Evolutionary conservation across 768 basidiomycete genomes (phyloP), one percentile per base, ranked within the genome.

Genomic region (Tephrocybe sp.): DNA sequence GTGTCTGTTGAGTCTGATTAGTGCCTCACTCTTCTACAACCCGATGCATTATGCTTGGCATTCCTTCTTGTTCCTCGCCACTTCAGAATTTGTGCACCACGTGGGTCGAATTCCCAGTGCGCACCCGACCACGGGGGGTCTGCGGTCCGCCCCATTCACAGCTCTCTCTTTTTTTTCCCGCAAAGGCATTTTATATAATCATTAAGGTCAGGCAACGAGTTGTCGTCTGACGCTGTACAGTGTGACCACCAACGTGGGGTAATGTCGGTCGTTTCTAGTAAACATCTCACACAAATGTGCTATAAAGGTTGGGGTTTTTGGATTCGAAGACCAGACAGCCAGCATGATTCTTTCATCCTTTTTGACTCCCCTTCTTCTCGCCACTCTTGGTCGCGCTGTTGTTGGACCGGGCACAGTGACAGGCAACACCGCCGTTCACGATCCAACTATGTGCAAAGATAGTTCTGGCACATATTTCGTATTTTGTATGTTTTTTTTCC

Each of bases 361-460:
- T 22, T 35, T 54, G 5, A 39, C 47, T 0, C 44, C 47, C 24
- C 11, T 60, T 9, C 38, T 52, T 15, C 46, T 57, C 26, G 49
- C 46, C 35, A 38, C 42, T 11, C 13, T 55, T 26, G 46, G n/a
- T 15, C 39, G 53, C 25, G 65, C 67, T 27, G 60, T 68, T 5
- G 71, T 44, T 37, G 35, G 69, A 2, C 73, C 73, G 21, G 70
- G 68, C 6, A 39, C 32, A 7, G 73, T 74, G 21, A 71, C 71
- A 2, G 71, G 73, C 22, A 67, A 74, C 48, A 75, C 70, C 16
- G 65, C 68, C 5, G 73, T 75, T 2, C 74, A 76, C 52, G 76
- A 79, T 54, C 77, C 77, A 3, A 71, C 74, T 4, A 69, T 79
- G 62, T 80, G 78, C 64, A 77, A 75, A 51, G 77, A 79, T 53